Conservation (phyloP, 257 asterid species). For the Scutellaria baicalensis region DNA sequence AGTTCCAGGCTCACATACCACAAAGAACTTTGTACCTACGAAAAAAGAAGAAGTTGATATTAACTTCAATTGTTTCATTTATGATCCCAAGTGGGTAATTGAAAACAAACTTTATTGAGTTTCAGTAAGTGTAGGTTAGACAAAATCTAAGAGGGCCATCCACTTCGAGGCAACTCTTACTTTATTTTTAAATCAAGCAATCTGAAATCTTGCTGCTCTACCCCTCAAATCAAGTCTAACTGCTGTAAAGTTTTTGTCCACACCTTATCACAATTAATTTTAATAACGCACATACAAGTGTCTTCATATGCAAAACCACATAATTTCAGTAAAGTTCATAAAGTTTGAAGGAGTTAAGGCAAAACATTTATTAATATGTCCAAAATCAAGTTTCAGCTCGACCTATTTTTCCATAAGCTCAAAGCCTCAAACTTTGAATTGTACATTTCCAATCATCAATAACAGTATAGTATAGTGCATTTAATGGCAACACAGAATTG, state of each 20-base stretch:
- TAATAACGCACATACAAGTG: too few species aligned
- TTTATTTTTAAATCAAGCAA: too few species aligned
- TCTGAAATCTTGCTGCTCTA: too few species aligned
- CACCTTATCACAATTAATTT: too few species aligned
- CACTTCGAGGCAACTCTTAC: too few species aligned
- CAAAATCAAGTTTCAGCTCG: background rate
- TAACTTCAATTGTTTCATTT: background rate
- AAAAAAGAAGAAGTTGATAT: background rate
- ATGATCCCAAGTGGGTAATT: background rate
- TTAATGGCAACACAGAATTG: background rate
- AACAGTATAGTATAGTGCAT: background rate
- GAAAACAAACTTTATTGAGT: background rate
- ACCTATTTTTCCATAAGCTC: background rate
- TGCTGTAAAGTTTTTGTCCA: background rate
- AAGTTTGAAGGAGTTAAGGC: background rate
- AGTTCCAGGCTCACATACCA: slow-evolving; percentile 79
- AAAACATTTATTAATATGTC: background rate
- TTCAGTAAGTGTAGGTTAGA: too few species aligned
- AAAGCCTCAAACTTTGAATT: background rate
- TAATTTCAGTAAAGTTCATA: background rate
- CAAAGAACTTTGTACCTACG: slow-evolving; percentile 84
- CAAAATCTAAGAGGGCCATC: too few species aligned
- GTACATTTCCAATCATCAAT: background rate
- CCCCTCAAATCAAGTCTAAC: background rate
- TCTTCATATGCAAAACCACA: too few species aligned